Evolutionary conservation across 768 basidiomycete genomes (phyloP), one percentile per base, ranked within the genome.

Genomic region (Suillus discolor): DNA sequence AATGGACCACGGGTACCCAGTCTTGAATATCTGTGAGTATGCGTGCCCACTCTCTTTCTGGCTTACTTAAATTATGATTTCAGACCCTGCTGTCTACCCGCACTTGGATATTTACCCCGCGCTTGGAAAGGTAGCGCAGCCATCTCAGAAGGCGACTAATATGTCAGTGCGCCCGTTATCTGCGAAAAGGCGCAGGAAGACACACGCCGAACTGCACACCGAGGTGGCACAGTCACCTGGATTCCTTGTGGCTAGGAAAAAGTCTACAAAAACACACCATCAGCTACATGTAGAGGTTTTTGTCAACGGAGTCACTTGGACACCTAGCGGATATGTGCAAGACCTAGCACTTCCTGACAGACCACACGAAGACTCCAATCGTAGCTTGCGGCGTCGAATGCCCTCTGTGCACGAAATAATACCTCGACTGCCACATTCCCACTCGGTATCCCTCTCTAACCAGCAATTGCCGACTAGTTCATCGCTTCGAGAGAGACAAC

Each of bases 211-310:
- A 34, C 51, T 75, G 23, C 71, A 68, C 36, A 31, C 45, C 28
- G 44, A 55, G 15, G 67, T 68, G 51, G 64, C 66, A 63, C 68
- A 42, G 28, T 51, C 8, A 39, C 25, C 39, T 42, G n/a, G 60
- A 20, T 47, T 67, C 28, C 16, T 39, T 42, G 39, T 63, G 20
- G 44, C 68, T 38, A 1, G 65, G 42, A 25, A 65, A 54, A 44
- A 49, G 28, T 4, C 34, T 11, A 74, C 77, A 68, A 81, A 74
- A 65, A 60, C 41, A n/a, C 81, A 82, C 57, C 44, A 62, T n/a
- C 73, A 79, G 18, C 74, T 81, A 16, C 79, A 80, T 57, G 36
- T 41, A 2, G 69, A 72, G 34, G 74, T 81, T 6, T 81, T 79
- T 44, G 70, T 70, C 31, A 66, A 71, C 23, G 73, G 71, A 11